phyloP scores from a whole-genome alignment of 345 rosid genomes.

The Anastatica hierochuntica region DNA sequence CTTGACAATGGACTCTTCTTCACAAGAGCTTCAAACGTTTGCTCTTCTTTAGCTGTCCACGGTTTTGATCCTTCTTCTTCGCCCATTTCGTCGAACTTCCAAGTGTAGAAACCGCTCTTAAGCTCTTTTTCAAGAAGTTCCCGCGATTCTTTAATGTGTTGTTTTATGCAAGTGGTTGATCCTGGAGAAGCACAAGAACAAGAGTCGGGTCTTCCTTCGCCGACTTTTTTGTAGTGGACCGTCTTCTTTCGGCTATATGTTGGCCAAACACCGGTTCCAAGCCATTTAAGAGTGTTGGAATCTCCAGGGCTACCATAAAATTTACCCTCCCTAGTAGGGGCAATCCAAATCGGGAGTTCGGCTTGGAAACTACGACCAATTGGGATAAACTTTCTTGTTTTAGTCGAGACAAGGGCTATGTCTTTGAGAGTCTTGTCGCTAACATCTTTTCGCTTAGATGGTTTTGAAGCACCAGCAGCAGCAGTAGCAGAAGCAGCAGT shows the following conservation, averaged over 20 bases:
- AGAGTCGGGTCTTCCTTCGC: conserved; percentile 27
- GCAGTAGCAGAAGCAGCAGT: too few species aligned
- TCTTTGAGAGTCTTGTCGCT: conserved; percentile 6
- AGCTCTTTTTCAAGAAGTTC: conserved; percentile 24
- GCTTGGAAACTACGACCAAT: conserved; percentile 40
- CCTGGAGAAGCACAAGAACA: conserved; percentile 31
- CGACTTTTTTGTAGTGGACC: conserved; percentile 19
- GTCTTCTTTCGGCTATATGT: conserved; percentile 17
- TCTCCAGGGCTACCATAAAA: conserved; percentile 27
- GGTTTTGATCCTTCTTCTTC: conserved; percentile 19
- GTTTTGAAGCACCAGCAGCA: conserved; percentile 10
- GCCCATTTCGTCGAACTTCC: conserved; percentile 41
- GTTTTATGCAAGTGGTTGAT: conserved; percentile 27
- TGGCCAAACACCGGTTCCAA: conserved; percentile 40
- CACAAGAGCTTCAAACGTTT: conserved; percentile 24
- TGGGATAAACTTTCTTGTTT: conserved; percentile 25
- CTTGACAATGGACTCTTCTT: conserved; percentile 16
- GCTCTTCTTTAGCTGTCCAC: conserved; percentile 35
- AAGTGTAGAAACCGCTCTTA: conserved; percentile 28
- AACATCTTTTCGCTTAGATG: conserved; percentile 6
- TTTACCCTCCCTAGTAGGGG: conserved; percentile 18
- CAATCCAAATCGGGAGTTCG: conserved; percentile 33
- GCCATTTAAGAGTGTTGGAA: conserved; percentile 30
- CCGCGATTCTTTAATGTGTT: conserved; percentile 24
- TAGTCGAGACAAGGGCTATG: background rate